Evolutionary conservation across 352 stramenopile genomes (phyloP), one percentile per base, ranked within the genome.

Genomic region (Phytophthora lateralis): DNA sequence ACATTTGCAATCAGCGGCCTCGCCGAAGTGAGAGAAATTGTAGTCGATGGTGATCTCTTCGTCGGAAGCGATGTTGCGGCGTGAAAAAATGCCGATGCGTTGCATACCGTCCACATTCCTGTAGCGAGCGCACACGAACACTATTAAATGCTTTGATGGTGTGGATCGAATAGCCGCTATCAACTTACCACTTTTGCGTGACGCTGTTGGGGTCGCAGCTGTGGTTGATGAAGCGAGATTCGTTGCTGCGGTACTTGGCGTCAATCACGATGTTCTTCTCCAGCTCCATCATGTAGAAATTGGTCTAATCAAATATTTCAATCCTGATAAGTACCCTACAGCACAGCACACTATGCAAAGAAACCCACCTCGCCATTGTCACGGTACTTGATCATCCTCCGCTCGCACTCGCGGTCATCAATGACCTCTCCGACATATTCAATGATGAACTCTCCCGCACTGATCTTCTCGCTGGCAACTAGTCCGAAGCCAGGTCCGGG

Each of bases 151-250:
- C n/a, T 18, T 44, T 44, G 38, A 18, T 26, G 17, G 7, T 27
- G 4, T 3, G 17, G 17, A 44, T 18, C 37, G 10, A 41, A 18
- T 26, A 3, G 24, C 17, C 8, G 30, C 26, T 14, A 34, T 24
- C 5, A 51, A 60, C 63, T 41, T 60, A 88, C 77, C 97, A 98
- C 48, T 98, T 98, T 61, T 98, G 89, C 15, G 93, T 98, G 37
- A 91, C 82, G 73, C 92, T 97, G 71, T 98, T 98, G n/a, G 92
- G 87, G 48, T 96, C 88, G 52, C 93, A 98, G 62, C 89, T 97
- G 64, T 98, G 91, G 81, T 99, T 99, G 62, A 98, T 98, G 68
- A 98, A 99, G 21, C 96, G 85, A 34, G 94, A 95, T 24, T 98
- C 89, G 60, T 97, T 97, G 37, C 93, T 96, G 34, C 90, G 84